Base-by-base conservation (phyloP, 768 basidiomycete genomes). In the Galerina marginata region DNA sequence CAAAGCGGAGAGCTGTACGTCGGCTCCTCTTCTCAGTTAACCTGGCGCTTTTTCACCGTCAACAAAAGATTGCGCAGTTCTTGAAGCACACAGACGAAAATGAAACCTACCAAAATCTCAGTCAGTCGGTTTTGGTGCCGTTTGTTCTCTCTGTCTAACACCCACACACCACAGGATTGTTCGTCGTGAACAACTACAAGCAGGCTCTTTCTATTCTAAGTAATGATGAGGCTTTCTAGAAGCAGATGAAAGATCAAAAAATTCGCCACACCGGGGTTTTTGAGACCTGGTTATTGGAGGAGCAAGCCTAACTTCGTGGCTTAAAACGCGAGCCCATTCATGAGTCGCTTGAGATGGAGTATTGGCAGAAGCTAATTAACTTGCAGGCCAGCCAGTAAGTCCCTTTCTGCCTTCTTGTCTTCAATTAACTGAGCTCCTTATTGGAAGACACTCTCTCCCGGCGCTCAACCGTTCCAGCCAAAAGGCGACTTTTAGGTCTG, bases 1-100 rank as follows among this genome's bases (percentile, higher is more conserved):
- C 54, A 56, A 11, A 75, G 73, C 47, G 70, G 73, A 1, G 71
- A 75, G 43, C 56, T 68, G 70, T 73, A 45, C 37, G 67, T 68
- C 15, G 29, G n/a, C n/a, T 47, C 6, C 56, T 15, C 16, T 9
- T 15, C 39, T 37, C 46, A 56, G 58, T n/a, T 58, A 68, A 46
- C 25, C 65, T 2, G 56, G 51, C 16, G 16, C 39, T 15, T 6
- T 74, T 68, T 40, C 71, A 71, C 51, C 61, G 60, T 11, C 60
- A 55, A 12, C 72, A 69, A 56, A 39, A 40, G 3, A 73, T 73
- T 47, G 54, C 49, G 10, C 56, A 57, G 47, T 65, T 46, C 37
- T 46, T 63, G 11, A 11, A 33, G 4, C 60, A 68, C 33, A 64
- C 29, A 4, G 65, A 67, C 42, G 51, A 45, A 40, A 64, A 63